Base-by-base conservation (phyloP, 352 stramenopile genomes). In the Globisporangium paroecandrum region DNA sequence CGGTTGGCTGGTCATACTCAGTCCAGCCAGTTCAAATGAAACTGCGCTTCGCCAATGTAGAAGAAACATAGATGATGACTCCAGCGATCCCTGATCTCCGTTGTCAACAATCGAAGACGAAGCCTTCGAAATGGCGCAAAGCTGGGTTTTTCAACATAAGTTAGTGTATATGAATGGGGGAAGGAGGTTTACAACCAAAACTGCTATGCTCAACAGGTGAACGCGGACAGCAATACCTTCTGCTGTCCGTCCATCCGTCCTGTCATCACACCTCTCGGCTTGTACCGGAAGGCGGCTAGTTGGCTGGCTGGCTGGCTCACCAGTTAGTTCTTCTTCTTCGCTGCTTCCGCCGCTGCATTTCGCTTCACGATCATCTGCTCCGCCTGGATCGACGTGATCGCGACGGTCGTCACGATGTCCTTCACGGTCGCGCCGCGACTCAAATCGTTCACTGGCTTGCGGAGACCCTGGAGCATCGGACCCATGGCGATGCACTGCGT, bases 381-480 rank as follows among this genome's bases (percentile, higher is more conserved):
- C 18, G 85, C 87, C 74, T 97, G 89, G 61, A 97, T 93, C 15
- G 87, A 83, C 22, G 89, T 97, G 69, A 97, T 89, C 29, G 87
- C 90, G 61, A 95, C 81, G 8, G 91, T 97, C 60, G 90, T 95
- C 34, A 97, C 86, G 59, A 97, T 97, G 66, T 97, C 91, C 64
- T 94, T 94, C 46, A 97, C 89, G 6, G 82, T 93, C 5, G 87
- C 86, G 20, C 89, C 89, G n/a, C 89, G 87, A 58, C 84, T 94
- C 54, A 97, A 56, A 72, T 97, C 90, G 64, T 97, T 96, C 58
- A 97, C 89, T 3, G 89, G 90, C 65, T 94, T 95, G 32, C 81
- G 83, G 25, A 27, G 25, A 27, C 25, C 25, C 25, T 27, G 25
- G 2, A 27, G 25, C 25, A 27, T 27, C 25, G 25, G 25, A 27